Conservation (phyloP, 495 filamentous ascomycete genomes). For the Lophium mytilinum region DNA sequence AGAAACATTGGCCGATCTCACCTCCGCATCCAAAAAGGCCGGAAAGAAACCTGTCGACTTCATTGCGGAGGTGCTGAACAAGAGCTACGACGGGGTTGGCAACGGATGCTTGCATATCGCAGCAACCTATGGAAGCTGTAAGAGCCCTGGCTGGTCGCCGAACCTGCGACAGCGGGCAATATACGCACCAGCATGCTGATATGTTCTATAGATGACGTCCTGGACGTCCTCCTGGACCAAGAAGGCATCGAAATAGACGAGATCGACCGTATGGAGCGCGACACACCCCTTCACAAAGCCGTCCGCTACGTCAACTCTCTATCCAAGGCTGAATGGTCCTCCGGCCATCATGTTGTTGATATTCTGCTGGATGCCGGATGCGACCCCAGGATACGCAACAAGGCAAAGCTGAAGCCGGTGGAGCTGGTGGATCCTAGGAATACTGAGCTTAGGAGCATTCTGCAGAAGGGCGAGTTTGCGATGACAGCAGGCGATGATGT, state of each 20-base stretch:
- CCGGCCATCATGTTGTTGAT: slow-evolving; percentile 60
- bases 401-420: slow-evolving; percentile 57
- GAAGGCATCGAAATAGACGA: slow-evolving; percentile 93
- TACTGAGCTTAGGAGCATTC: slow-evolving; percentile 51
- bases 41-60: slow-evolving; percentile 34
- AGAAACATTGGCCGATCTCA: slow-evolving; percentile 42
- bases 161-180: neutral
- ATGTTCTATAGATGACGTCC: slow-evolving; percentile 60
- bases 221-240: slow-evolving; percentile 90
- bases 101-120: slow-evolving; percentile 86
- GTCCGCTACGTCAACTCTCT: slow-evolving; percentile 68
- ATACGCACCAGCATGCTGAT: neutral
- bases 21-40: slow-evolving; percentile 43
- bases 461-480: slow-evolving; percentile 66
- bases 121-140: slow-evolving; percentile 77
- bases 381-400: slow-evolving; percentile 66
- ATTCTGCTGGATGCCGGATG: slow-evolving; percentile 93
- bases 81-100: slow-evolving; percentile 72
- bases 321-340: slow-evolving; percentile 43
- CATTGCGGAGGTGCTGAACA: slow-evolving; percentile 70
- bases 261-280: slow-evolving; percentile 65
- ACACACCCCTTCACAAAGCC: slow-evolving; percentile 85
- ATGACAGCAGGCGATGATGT: slow-evolving; percentile 31
- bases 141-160: slow-evolving; percentile 26
- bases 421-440: slow-evolving; percentile 72